Base-by-base conservation (phyloP, 2,329 filamentous ascomycete species). In the Huntiella bhutanensis region DNA sequence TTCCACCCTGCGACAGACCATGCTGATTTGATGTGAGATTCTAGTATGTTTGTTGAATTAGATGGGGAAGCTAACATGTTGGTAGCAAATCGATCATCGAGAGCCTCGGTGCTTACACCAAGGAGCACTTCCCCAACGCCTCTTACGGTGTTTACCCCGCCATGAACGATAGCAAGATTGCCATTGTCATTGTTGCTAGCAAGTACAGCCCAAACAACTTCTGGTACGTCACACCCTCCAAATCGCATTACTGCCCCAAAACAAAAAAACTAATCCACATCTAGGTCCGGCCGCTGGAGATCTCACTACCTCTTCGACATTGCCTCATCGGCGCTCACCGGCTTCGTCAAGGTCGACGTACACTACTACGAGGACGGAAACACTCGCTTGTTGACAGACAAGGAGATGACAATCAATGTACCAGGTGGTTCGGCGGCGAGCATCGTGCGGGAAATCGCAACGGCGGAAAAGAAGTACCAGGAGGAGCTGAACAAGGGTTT, bases 331-430 rank as follows among this genome's bases (percentile, higher is more conserved):
- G 68, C 68, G 41, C 66, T 96, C 38, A 76, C 78, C 34, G 91
- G 91, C 55, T 77, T 71, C 49, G 78, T 96, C 62, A 85, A 88
- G 61, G 83, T 95, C 46, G 87, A 96, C 55, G 88, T 98, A 44
- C 91, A 98, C 69, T 98, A 98, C 71, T 98, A 98, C 67, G 91
- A 98, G 65, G 92, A 98, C 59, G 91, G 91, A 52, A 98, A 98
- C 59, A 91, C 98, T 49, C 81, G 91, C 2, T 73, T 98, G 50
- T 71, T 88, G 52, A 95, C 91, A n/a, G 80, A 75, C 57, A 95
- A 95, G 65, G 68, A 80, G 8, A 60, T 88, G 10, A 69, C 69
- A 1, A 60, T 73, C 3, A 73, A 72, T 6, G 61, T 82, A n/a
- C 62, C 75, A 1, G 77, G 72, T 1, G 69, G 68, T 35, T 74